phyloP scores from a whole-genome alignment of 2,329 filamentous ascomycete species.

The Fusarium metavorans region DNA sequence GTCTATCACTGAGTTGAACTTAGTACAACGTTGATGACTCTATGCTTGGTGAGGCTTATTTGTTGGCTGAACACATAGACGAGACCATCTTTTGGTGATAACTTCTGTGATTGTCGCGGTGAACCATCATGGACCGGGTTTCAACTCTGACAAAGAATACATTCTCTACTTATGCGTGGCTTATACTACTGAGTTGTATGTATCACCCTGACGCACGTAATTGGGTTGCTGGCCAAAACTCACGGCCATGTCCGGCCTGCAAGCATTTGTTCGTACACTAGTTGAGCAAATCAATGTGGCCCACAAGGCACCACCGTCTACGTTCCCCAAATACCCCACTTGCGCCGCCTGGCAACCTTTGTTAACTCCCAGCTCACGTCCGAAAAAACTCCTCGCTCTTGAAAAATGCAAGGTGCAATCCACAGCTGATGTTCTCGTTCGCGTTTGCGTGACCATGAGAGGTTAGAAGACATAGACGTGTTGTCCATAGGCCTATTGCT shows the following conservation, averaged over 20 bases:
- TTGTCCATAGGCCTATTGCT: not conserved
- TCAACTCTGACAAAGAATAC: not conserved
- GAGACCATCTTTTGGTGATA: not conserved
- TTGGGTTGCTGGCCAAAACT: not conserved
- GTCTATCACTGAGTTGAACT: not conserved
- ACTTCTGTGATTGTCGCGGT: not conserved
- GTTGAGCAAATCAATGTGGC: not conserved
- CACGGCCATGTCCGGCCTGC: not conserved
- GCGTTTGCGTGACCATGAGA: not conserved
- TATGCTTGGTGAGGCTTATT: not conserved
- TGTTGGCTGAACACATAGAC: not conserved
- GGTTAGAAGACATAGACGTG: not conserved
- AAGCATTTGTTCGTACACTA: not conserved
- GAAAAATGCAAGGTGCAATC: not conserved
- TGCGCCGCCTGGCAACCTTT: not conserved
- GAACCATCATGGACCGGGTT: not conserved
- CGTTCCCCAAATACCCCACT: not conserved
- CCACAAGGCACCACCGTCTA: not conserved
- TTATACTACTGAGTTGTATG: not conserved
- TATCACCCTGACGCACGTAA: not conserved
- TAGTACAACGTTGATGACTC: not conserved
- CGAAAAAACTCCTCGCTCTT: not conserved
- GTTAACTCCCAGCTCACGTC: conserved; percentile 1
- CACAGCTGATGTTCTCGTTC: not conserved
- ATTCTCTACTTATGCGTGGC: not conserved